phyloP scores from a whole-genome alignment of 768 basidiomycete species.

The Rossbeevera mucosa region DNA sequence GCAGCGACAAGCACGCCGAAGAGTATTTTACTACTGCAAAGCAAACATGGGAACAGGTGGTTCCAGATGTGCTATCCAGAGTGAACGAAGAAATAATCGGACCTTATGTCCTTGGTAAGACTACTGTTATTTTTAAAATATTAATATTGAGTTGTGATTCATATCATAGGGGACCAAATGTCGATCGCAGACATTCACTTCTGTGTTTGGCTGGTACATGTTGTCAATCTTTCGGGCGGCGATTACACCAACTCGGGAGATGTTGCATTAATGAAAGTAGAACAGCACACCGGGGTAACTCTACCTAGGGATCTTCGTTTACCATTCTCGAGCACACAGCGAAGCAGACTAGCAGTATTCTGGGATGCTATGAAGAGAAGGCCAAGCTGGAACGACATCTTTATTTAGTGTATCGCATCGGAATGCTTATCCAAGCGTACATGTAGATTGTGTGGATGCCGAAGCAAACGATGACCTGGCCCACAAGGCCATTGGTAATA shows the following conservation, averaged over 20 bases:
- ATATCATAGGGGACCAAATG: constrained; percentile 66
- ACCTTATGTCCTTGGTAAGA: constrained; percentile 60
- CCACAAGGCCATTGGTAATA: too few species aligned
- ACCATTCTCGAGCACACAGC: constrained; percentile 2
- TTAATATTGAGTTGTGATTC: background rate
- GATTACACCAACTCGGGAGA: constrained; percentile 46
- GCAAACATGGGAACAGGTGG: constrained; percentile 47
- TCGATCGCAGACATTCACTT: constrained; percentile 80
- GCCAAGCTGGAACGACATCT: constrained; percentile 70
- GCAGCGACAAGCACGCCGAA: constrained; percentile 38
- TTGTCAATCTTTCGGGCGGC: constrained; percentile 58
- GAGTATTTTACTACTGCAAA: constrained; percentile 50
- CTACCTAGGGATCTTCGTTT: constrained; percentile 41
- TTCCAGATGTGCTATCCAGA: constrained; percentile 43
- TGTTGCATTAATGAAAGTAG: constrained; percentile 46
- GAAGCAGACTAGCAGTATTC: constrained; percentile 59
- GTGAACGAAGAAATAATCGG: constrained; percentile 58
- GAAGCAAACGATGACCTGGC: too few species aligned
- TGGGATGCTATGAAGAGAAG: constrained; percentile 67
- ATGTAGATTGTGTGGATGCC: too few species aligned
- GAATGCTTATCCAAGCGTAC: too few species aligned
- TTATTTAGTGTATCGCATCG: constrained; percentile 27
- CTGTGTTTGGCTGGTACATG: constrained; percentile 64
- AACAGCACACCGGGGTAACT: constrained; percentile 40
- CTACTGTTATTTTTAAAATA: background rate